Evolutionary conservation across 129 eudicot species (phyloP).

Genomic region (Calendula officinalis): DNA sequence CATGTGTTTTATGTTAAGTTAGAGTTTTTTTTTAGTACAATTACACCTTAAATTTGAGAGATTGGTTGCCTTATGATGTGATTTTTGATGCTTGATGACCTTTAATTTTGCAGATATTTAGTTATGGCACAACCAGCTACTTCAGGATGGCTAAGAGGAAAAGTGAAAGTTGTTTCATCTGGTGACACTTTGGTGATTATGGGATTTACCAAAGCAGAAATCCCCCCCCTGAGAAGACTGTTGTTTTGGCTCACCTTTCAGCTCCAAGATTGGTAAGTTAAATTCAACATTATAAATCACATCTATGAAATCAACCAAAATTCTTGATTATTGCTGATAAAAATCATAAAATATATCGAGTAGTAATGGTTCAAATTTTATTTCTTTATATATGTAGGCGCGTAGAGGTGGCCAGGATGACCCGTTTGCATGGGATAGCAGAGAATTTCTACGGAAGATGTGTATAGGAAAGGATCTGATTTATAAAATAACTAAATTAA

Average conservation of each 20-base stretch:
- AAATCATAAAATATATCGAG: conserved; percentile 1
- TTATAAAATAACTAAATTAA: no score
- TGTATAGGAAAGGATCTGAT: conserved; percentile 94
- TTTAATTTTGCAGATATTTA: conserved; percentile 43
- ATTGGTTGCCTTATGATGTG: no score
- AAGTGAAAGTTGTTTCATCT: conserved; percentile 83
- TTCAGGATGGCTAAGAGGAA: conserved; percentile 73
- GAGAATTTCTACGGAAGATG: conserved; percentile 73
- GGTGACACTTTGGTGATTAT: no score
- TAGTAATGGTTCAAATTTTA: background rate
- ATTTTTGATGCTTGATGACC: no score
- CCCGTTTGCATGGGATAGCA: no score
- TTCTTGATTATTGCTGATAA: no score
- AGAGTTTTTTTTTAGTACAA: background rate
- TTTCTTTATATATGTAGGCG: conserved; percentile 44
- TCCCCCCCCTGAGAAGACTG: conserved; percentile 84
- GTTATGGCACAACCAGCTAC: conserved; percentile 79
- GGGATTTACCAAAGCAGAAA: no score
- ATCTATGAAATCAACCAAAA: no score
- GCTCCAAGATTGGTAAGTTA: conserved; percentile 64
- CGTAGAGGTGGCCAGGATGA: conserved; percentile 68
- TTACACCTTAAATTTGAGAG: conserved; percentile 11
- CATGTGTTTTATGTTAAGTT: no score
- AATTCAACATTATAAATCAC: no score
- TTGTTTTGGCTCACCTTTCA: no score